These are phyloP conservation scores for Phaeoacremonium minimum DNA, from an alignment of 2,329 filamentous ascomycete genomes.

Conservation along the genomic window DNA sequence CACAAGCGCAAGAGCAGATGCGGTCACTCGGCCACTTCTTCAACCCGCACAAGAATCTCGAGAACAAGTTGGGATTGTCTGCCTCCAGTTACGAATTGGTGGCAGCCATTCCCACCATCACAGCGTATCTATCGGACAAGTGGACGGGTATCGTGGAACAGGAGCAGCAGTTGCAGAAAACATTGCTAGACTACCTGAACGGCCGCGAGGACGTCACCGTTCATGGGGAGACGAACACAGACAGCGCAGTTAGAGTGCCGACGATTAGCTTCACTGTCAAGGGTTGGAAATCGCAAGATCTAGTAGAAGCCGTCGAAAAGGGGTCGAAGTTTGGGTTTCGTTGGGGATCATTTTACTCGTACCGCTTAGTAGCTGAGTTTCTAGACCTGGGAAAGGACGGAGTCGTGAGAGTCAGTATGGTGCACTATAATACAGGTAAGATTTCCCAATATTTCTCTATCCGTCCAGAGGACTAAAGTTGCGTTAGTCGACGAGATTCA, in stretches of 20 bases:
- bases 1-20: constrained; percentile 49
- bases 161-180: constrained; percentile 51
- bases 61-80: constrained; percentile 65
- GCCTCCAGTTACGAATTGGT: constrained; percentile 68
- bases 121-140: constrained; percentile 48
- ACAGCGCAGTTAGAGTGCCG: constrained; percentile 48
- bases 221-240: constrained; percentile 46
- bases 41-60: constrained; percentile 54
- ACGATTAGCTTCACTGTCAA: constrained; percentile 60
- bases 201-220: constrained; percentile 46
- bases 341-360: constrained; percentile 61
- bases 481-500: constrained; percentile 57
- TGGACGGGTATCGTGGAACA: constrained; percentile 50
- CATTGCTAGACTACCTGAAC: constrained; percentile 52
- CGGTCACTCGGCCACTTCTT: constrained; percentile 62
- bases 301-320: constrained; percentile 54
- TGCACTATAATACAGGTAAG: constrained; percentile 63
- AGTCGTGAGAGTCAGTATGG: constrained; percentile 59
- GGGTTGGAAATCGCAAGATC: constrained; percentile 41
- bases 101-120: constrained; percentile 56
- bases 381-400: constrained; percentile 52
- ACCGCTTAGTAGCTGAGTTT: constrained; percentile 51
- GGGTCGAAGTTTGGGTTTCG: constrained; percentile 52
- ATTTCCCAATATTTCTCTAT: constrained; percentile 7
- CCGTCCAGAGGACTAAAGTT: background rate